Percentiles rank a stretch among this genome's conserved stretches.
These are phyloP conservation scores for Sugiyamaella americana DNA, from an alignment of 805 yeast species.

Conservation along the genomic window DNA sequence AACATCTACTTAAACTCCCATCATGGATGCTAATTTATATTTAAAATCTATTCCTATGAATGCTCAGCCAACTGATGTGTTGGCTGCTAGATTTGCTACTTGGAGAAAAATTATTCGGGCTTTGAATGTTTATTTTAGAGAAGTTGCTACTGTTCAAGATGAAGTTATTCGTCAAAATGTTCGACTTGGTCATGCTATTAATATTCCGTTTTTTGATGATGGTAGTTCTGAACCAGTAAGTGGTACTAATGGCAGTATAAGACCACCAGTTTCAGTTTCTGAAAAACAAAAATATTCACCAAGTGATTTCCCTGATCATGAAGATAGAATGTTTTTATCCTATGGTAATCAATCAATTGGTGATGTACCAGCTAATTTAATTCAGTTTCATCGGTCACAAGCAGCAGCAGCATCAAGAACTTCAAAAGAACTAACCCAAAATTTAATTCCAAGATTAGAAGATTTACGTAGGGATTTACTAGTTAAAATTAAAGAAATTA, in stretches of 20 bases:
- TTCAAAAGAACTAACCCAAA: constrained; percentile 53
- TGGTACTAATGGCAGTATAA: constrained; percentile 15
- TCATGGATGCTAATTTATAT: constrained; percentile 2
- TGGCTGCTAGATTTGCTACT: constrained; percentile 76
- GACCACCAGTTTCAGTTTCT: too few species aligned
- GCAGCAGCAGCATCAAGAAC: constrained; percentile 54
- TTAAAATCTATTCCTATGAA: constrained; percentile 42
- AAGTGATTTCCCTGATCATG: constrained; percentile 28
- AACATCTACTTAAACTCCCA: neutral
- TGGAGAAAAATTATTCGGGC: constrained; percentile 81
- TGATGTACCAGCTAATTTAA: constrained; percentile 68
- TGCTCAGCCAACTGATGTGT: constrained; percentile 78
- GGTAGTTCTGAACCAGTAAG: constrained; percentile 32
- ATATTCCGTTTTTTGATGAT: constrained; percentile 41
- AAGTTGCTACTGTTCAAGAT: constrained; percentile 79
- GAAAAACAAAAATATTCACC: constrained; percentile 5
- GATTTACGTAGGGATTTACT: constrained; percentile 68
- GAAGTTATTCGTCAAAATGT: constrained; percentile 80
- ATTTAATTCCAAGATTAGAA: constrained; percentile 60
- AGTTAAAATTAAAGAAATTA: constrained; percentile 82
- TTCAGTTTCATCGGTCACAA: constrained; percentile 57
- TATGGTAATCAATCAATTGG: constrained; percentile 75
- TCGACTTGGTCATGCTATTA: constrained; percentile 72
- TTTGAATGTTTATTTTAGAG: constrained; percentile 66
- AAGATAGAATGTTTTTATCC: constrained; percentile 56